These are phyloP conservation scores for Lizonia empirigonia DNA, from an alignment of 2,329 filamentous ascomycete genomes.

Conservation along the genomic window DNA sequence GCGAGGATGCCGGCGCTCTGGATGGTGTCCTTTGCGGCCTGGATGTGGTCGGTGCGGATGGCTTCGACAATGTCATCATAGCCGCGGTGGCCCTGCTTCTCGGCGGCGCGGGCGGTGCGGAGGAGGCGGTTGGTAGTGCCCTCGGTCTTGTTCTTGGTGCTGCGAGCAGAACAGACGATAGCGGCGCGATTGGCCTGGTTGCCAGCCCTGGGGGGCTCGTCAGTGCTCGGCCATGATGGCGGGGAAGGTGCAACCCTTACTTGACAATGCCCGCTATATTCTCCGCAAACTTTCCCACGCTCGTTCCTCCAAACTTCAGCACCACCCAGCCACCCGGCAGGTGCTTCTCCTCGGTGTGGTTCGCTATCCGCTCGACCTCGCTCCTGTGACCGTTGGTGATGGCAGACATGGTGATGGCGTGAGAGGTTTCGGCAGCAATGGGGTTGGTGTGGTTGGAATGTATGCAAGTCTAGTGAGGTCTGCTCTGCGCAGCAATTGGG, in stretches of 20 bases:
- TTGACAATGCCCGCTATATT: conserved; percentile 67
- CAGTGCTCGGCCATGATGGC: background rate
- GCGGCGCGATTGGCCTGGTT: conserved; percentile 76
- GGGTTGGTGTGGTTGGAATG: background rate
- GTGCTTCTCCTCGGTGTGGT: conserved; percentile 53
- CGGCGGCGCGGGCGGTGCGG: conserved; percentile 55
- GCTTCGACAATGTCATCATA: conserved; percentile 78
- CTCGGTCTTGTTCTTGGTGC: conserved; percentile 90
- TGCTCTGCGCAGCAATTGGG: conserved; percentile 10
- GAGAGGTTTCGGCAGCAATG: background rate
- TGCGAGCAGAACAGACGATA: conserved; percentile 93
- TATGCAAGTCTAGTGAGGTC: background rate
- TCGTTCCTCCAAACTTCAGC: conserved; percentile 95
- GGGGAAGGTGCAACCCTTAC: conserved; percentile 31
- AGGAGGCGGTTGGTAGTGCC: conserved; percentile 83
- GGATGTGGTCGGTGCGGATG: conserved; percentile 81
- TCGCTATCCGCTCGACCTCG: conserved; percentile 47
- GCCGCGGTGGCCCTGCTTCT: conserved; percentile 51
- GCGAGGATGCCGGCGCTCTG: conserved; percentile 51
- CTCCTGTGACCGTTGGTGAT: conserved; percentile 42
- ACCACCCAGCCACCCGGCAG: conserved; percentile 73
- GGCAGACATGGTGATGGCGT: conserved; percentile 30
- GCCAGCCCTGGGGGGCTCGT: conserved; percentile 56
- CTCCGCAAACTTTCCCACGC: conserved; percentile 87
- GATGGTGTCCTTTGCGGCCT: conserved; percentile 65